Conservation (phyloP, 139 green algal species). For the Chlorella vulgaris region DNA sequence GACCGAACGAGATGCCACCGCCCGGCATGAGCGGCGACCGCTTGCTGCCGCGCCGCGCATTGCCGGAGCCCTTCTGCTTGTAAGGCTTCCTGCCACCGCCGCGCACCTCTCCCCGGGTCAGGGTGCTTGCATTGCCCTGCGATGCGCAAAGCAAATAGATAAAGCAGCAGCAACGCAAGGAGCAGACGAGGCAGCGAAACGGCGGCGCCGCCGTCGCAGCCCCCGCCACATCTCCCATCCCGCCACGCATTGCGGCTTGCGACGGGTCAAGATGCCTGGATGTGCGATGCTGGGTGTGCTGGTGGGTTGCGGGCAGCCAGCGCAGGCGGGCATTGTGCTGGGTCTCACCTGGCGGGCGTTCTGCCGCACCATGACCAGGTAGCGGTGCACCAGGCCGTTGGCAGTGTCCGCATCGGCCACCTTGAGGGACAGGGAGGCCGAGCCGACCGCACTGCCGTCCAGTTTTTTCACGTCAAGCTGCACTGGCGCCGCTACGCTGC, state of each 20-base stretch:
- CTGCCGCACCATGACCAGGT: slow-evolving; percentile 83
- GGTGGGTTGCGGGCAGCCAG: no score
- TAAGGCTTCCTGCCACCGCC: slow-evolving; percentile 97
- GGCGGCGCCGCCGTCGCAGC: no score
- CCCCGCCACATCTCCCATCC: not conserved
- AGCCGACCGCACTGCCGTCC: slow-evolving; percentile 68
- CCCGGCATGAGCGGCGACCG: slow-evolving; percentile 88
- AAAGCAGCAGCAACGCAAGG: not conserved
- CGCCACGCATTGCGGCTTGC: not conserved
- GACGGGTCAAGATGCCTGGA: no score
- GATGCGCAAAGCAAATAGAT: not conserved
- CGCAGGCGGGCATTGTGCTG: slow-evolving; percentile 3
- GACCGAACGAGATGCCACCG: slow-evolving; percentile 96
- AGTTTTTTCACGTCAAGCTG: slow-evolving; percentile 66
- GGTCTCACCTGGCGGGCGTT: slow-evolving; percentile 76
- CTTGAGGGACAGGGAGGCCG: slow-evolving; percentile 68
- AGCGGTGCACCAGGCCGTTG: slow-evolving; percentile 92
- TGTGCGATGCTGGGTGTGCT: not conserved
- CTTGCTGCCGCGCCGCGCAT: slow-evolving; percentile 84
- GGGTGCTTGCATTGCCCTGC: slow-evolving; percentile 92
- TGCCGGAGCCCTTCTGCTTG: slow-evolving; percentile 97
- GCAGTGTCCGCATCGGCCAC: slow-evolving; percentile 75
- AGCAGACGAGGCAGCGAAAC: not conserved
- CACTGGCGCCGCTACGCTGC: slow-evolving; percentile 54
- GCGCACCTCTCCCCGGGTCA: slow-evolving; percentile 91